phyloP scores from a whole-genome alignment of 1,284 basidiomycete genomes.

The Bjerkandera adusta region DNA sequence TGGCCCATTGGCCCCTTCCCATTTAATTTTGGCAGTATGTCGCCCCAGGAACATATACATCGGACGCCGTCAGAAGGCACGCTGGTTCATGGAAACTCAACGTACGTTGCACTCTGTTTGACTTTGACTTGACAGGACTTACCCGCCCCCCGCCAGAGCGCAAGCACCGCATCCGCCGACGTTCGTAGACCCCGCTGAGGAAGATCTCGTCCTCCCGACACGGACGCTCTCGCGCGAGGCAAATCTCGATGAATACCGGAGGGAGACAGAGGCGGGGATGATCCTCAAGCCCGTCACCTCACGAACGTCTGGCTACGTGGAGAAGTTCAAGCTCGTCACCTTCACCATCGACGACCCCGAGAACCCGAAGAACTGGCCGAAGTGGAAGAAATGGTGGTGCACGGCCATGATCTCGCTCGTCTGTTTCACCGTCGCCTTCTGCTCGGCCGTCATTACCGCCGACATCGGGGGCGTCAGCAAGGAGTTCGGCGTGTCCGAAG shows the following conservation, averaged over 20 bases:
- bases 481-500: slow-evolving; percentile 26
- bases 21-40: too few relatives aligned
- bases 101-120: background rate
- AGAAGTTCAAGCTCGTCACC: slow-evolving; percentile 28
- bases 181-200: slow-evolving; percentile 7
- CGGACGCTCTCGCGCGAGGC: slow-evolving; percentile 11
- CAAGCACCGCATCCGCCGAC: background rate
- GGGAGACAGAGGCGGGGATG: slow-evolving; percentile 9
- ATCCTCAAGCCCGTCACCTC: slow-evolving; percentile 3
- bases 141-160: too few relatives aligned
- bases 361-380: slow-evolving; percentile 34
- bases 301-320: slow-evolving; percentile 4
- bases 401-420: slow-evolving; percentile 12
- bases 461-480: slow-evolving; percentile 48
- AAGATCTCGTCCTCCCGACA: slow-evolving; percentile 11
- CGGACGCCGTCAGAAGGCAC: too few relatives aligned
- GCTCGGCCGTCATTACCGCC: slow-evolving; percentile 38
- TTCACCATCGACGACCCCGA: slow-evolving; percentile 31
- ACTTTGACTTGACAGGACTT: background rate
- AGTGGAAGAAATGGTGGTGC: slow-evolving; percentile 26
- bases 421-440: slow-evolving; percentile 26
- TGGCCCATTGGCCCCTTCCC: too few relatives aligned
- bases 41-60: too few relatives aligned
- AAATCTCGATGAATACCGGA: slow-evolving; percentile 15
- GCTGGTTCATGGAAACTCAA: background rate